Percentiles rank a stretch among this genome's conserved stretches.
phyloP scores from a whole-genome alignment of 2,329 filamentous ascomycete species.

The Clarireedia paspali region DNA sequence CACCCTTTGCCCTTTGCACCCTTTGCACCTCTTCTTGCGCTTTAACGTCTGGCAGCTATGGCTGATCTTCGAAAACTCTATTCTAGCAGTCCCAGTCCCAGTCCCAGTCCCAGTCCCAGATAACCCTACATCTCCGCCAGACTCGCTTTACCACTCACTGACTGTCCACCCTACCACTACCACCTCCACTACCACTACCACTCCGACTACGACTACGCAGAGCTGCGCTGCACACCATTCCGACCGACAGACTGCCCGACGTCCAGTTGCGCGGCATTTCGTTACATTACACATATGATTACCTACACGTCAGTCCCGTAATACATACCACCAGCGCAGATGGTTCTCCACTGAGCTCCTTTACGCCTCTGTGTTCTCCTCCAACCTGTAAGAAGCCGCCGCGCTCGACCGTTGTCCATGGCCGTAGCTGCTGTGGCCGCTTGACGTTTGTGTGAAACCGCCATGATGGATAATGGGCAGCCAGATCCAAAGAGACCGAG shows the following conservation, averaged over 20 bases:
- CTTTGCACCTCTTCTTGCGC: background rate
- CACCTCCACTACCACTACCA: too few relatives aligned
- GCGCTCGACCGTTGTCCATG: slow-evolving; percentile 30
- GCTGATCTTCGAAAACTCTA: slow-evolving; percentile 9
- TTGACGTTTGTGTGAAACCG: slow-evolving; percentile 33
- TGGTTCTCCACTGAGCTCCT: slow-evolving; percentile 22
- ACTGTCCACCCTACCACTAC: background rate
- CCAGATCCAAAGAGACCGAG: slow-evolving; percentile 54
- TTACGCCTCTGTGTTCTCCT: slow-evolving; percentile 22
- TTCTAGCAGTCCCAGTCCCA: slow-evolving; percentile 1
- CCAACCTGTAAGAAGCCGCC: slow-evolving; percentile 29
- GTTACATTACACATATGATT: slow-evolving; percentile 22
- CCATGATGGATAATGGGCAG: slow-evolving; percentile 50
- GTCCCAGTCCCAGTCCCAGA: too few relatives aligned
- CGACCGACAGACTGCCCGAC: slow-evolving; percentile 7
- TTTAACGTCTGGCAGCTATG: background rate
- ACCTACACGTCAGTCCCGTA: slow-evolving; percentile 24
- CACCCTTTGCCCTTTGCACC: too few relatives aligned
- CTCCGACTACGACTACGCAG: too few relatives aligned
- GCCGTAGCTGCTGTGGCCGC: slow-evolving; percentile 29
- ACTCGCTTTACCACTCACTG: background rate
- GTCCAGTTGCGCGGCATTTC: slow-evolving; percentile 16
- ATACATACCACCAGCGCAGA: slow-evolving; percentile 22
- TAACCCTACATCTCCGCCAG: background rate
- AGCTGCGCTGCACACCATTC: background rate